Evolutionary conservation across 2,329 filamentous ascomycete species (phyloP), one percentile per base, ranked within the genome.

Genomic region (Sphaerostilbella broomeana): DNA sequence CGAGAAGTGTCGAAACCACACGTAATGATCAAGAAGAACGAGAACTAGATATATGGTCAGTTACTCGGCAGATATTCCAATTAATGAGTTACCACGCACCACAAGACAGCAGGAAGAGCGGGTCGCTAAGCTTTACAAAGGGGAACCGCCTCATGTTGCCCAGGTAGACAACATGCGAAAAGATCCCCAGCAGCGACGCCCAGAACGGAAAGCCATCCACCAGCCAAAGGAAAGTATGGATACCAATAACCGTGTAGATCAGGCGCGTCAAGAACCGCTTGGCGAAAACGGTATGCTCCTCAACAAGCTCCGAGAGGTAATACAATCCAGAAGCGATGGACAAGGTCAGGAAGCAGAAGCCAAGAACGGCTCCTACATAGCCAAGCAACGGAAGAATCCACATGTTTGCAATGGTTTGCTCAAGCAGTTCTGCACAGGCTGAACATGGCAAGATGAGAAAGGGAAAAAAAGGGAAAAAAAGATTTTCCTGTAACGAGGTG

Each of bases 281-380:
- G 10, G 89, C 85, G 47, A 94, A 65, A 9, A 97, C 90, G 4
- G 90, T 95, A 59, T 98, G 90, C 63, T 98, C 92, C 66, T 98
- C 92, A 45, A 98, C 92, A 11, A 97, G 80, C 63, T 98, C 92
- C 17, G 90, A 95, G 38, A 98, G 82, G 62, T 98, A 98, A 69
- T 98, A 98, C 18, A 98, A 79, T 25, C 92, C 92, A n/a, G 88
- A 95, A 26, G 92, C 92, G 58, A 98, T 97, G 41, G 90, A 88
- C 46, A 98, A 73, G 15, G 92, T 97, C 51, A 98, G 71, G 66
- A 98, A 97, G 56, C 78, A 79, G 69, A 98, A 98, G 60, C 90
- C 90, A 45, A 95, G 69, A 47, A 88, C 67, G 51, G 94, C 79
- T 56, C 92, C 92, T 22, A 88, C 63, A 58, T 95, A 95, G 55